Evolutionary conservation across 331 rosid species (phyloP), one percentile per base, ranked within the genome.

Genomic region (Spiraea crenata): DNA sequence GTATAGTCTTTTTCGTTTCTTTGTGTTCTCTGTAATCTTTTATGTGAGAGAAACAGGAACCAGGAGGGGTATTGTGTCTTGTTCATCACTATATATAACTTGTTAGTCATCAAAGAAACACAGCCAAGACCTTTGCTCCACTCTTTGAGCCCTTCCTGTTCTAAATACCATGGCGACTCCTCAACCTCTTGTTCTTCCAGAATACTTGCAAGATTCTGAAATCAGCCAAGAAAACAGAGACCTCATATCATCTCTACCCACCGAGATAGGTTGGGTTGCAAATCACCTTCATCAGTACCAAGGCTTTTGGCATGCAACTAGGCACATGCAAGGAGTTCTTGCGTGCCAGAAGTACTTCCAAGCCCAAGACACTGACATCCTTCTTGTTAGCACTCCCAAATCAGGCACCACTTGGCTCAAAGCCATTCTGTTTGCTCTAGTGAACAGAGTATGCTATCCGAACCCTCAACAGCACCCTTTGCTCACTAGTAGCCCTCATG

Each of bases 371-470:
- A 9, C 76, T 1, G 87, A 82, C 15, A 65, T 77, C 40, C 9
- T 85, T 61, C 71, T 79, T 3, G 80, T 69, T 13, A 65, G 75
- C 42, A 38, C 49, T 19, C 82, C 76, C 16, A 82, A 83, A 71
- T 72, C 77, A 3, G 86, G 88, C 40, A 80, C 88, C 12, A 81
- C 87, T 1, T 86, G 88, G 87, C 76, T 80, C 2, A 85, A 85
- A 56, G 80, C 9, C 67, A n/a, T n/a, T n/a, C n/a, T n/a, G 6
- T 86, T 83, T 47, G 50, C 84, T 0, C 4, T 51, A 0, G 8
- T 78, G 4, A 82, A 82, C 35, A 72, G 87, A 3, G 14, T 15
- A 7, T 61, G 16, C 3, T 37, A 50, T 70, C 56, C 56, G 0
- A 69, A 67, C 37, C 25, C 57, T 52, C 60, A 19, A 57, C 39